Conservation (phyloP, 208 protist species). For the Trypanosoma vivax region DNA sequence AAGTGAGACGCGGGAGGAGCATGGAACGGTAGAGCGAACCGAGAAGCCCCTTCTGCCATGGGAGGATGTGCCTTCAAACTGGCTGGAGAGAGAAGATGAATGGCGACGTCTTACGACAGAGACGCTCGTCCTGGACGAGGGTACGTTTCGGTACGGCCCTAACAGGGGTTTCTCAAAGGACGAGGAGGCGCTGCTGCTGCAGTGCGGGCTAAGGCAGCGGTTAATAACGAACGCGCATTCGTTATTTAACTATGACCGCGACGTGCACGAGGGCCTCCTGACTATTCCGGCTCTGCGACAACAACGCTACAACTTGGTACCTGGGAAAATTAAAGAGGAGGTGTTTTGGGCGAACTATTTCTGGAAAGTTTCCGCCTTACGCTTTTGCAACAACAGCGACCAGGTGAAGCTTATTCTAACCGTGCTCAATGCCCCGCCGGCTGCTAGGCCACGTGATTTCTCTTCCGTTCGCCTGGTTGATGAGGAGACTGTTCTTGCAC, state of each 20-base stretch:
- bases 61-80: constrained; percentile 47
- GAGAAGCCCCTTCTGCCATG: constrained; percentile 30
- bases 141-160: constrained; percentile 57
- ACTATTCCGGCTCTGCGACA: constrained; percentile 24
- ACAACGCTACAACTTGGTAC: constrained; percentile 69
- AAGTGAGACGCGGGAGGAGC: constrained; percentile 43
- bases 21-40: background rate
- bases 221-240: constrained; percentile 27
- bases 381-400: constrained; percentile 42
- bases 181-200: constrained; percentile 42
- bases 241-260: constrained; percentile 48
- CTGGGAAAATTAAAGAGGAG: constrained; percentile 52
- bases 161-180: constrained; percentile 36
- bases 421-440: constrained; percentile 48
- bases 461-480: constrained; percentile 12
- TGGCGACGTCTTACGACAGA: constrained; percentile 49
- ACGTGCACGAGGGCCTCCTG: constrained; percentile 64
- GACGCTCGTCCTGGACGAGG: constrained; percentile 40
- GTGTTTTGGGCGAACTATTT: constrained; percentile 83
- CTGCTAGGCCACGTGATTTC: constrained; percentile 18
- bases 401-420: constrained; percentile 54
- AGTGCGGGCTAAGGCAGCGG: constrained; percentile 45
- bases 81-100: constrained; percentile 36
- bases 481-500: constrained; percentile 27
- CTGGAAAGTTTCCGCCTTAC: constrained; percentile 72